These are phyloP conservation scores for Diplodia mutila DNA, from an alignment of 2,329 filamentous ascomycete genomes.

Conservation along the genomic window DNA sequence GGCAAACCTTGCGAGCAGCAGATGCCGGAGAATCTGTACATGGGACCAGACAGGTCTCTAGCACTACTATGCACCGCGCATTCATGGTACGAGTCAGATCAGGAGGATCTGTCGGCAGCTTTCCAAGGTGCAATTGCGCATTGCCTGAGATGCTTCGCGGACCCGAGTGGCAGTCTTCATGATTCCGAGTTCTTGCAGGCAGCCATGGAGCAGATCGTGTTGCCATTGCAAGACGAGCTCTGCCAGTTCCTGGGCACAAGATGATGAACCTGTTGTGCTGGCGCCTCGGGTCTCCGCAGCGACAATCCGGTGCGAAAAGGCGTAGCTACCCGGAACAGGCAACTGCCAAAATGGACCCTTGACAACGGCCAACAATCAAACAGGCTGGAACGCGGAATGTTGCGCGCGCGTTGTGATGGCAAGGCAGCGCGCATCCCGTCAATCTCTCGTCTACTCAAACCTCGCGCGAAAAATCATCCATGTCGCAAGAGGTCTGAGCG, in stretches of 20 bases:
- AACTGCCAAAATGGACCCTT: background rate
- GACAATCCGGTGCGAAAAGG: background rate
- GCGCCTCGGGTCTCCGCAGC: no score
- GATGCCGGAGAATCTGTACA: slow-evolving; percentile 31
- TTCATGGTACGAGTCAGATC: slow-evolving; percentile 39
- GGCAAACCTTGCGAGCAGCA: slow-evolving; percentile 40
- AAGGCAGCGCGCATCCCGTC: background rate
- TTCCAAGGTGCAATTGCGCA: slow-evolving; percentile 41
- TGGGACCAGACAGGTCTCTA: slow-evolving; percentile 11
- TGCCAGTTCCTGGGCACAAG: slow-evolving; percentile 38
- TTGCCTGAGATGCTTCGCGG: slow-evolving; percentile 41
- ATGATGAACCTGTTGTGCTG: no score
- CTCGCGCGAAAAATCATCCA: background rate
- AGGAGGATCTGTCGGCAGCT: slow-evolving; percentile 42
- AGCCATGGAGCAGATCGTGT: slow-evolving; percentile 42
- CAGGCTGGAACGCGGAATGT: background rate
- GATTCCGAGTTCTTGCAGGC: slow-evolving; percentile 42
- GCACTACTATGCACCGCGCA: slow-evolving; percentile 39
- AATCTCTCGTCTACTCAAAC: background rate
- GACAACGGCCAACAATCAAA: background rate
- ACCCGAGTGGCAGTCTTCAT: slow-evolving; percentile 39
- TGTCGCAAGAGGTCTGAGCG: background rate
- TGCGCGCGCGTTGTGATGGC: background rate
- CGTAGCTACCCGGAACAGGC: slow-evolving; percentile 8
- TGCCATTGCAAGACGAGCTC: slow-evolving; percentile 43